A percentile compares a stretch with the other conserved stretches of the same genome.
Conservation (phyloP, 495 filamentous ascomycete genomes). For the Penicillium malachiteum region DNA sequence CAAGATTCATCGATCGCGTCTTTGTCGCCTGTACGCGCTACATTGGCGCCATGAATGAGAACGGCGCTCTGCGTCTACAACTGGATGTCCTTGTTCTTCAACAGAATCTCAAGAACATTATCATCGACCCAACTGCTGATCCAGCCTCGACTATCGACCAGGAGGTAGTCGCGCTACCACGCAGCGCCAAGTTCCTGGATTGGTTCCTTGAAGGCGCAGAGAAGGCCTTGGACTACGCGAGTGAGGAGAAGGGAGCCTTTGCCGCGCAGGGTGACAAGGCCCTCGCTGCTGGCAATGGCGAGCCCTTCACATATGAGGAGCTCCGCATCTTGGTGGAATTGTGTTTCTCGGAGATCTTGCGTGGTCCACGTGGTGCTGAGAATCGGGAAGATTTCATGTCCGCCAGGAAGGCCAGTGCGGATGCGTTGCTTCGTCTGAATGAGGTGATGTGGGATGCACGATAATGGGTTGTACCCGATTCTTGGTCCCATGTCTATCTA, state of each 20-base stretch:
- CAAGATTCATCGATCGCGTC: conserved; percentile 65
- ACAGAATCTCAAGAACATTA: conserved; percentile 92
- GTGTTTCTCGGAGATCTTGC: conserved; percentile 77
- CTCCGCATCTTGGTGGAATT: conserved; percentile 81
- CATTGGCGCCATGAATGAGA: conserved; percentile 69
- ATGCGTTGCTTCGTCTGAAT: conserved; percentile 70
- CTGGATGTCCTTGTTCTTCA: conserved; percentile 92
- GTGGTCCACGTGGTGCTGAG: conserved; percentile 53
- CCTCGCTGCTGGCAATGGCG: conserved; percentile 38
- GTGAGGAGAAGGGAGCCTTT: conserved; percentile 50
- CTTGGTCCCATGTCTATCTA: neutral
- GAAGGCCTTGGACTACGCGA: conserved; percentile 61
- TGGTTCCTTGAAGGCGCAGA: conserved; percentile 78
- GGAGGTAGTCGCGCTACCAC: conserved; percentile 62
- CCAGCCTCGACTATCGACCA: conserved; percentile 6
- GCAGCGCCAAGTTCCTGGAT: conserved; percentile 74
- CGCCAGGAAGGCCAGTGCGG: conserved; percentile 72
- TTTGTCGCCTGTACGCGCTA: conserved; percentile 63
- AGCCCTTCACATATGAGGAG: conserved; percentile 75
- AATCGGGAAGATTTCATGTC: conserved; percentile 71
- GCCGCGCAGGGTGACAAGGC: conserved; percentile 36
- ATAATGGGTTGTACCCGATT: conserved; percentile 13
- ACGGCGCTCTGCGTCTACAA: conserved; percentile 77
- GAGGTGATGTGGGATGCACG: conserved; percentile 73
- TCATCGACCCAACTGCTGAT: conserved; percentile 30